phyloP scores from a whole-genome alignment of 148 eudicot genomes.

The Talinum fruticosum region DNA sequence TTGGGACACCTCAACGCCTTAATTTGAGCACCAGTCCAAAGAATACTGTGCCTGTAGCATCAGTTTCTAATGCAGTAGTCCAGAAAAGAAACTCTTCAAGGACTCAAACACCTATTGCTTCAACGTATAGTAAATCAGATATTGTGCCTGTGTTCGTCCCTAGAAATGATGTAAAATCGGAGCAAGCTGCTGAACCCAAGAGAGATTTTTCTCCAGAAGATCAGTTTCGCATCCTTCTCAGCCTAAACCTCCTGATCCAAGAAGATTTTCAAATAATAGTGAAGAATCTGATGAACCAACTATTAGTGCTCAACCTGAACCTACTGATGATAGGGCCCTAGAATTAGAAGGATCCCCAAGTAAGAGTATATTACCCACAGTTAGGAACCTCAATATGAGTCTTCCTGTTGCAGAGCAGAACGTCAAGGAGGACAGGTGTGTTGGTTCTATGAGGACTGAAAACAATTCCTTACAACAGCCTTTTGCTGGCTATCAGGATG shows the following conservation, averaged over 20 bases:
- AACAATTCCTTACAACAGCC: slow-evolving; percentile 45
- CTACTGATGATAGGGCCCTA: slow-evolving; percentile 32
- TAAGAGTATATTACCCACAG: slow-evolving; percentile 41
- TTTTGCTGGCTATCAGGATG: slow-evolving; percentile 45
- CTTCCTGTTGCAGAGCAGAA: slow-evolving; percentile 42
- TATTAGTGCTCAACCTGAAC: slow-evolving; percentile 41
- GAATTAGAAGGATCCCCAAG: slow-evolving; percentile 40
- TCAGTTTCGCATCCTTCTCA: slow-evolving; percentile 45
- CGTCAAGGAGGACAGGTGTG: slow-evolving; percentile 48
- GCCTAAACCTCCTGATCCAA: slow-evolving; percentile 51
- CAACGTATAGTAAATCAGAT: slow-evolving; percentile 54
- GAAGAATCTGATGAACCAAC: slow-evolving; percentile 57
- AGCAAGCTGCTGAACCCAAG: slow-evolving; percentile 65
- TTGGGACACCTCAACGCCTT: slow-evolving; percentile 68
- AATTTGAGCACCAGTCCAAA: slow-evolving; percentile 55
- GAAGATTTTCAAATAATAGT: slow-evolving; percentile 44
- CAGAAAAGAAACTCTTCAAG: slow-evolving; percentile 54
- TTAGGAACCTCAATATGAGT: slow-evolving; percentile 43
- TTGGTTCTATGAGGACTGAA: slow-evolving; percentile 41
- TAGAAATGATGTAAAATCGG: slow-evolving; percentile 59
- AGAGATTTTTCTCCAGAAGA: slow-evolving; percentile 63
- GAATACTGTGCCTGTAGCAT: slow-evolving; percentile 39
- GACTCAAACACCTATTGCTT: slow-evolving; percentile 46
- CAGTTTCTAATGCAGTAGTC: slow-evolving; percentile 41
- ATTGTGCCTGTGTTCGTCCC: slow-evolving; percentile 74